Evolutionary conservation across 2,329 filamentous ascomycete genomes (phyloP).

Genomic region (Sporothrix pseudoabietina): DNA sequence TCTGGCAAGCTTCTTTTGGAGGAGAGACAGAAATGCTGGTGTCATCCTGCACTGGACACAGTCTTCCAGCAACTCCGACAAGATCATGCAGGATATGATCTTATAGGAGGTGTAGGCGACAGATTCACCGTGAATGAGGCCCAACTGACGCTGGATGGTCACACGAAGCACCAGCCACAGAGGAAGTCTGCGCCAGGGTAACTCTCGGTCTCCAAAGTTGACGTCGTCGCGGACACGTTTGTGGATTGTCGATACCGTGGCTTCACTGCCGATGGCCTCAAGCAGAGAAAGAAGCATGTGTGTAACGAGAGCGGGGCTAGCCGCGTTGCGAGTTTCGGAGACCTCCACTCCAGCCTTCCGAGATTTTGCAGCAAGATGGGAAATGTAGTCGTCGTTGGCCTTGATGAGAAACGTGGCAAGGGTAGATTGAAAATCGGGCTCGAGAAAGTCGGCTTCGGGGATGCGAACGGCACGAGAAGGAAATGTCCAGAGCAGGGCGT

Average conservation of each 20-base stretch:
- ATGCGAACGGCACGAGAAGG: slow-evolving; percentile 57
- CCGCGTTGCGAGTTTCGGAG: slow-evolving; percentile 60
- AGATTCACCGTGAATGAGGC: slow-evolving; percentile 44
- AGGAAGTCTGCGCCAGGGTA: slow-evolving; percentile 64
- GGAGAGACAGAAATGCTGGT: slow-evolving; percentile 43
- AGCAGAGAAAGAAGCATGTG: slow-evolving; percentile 63
- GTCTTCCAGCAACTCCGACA: slow-evolving; percentile 53
- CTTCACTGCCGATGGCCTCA: slow-evolving; percentile 52
- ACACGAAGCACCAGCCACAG: slow-evolving; percentile 66
- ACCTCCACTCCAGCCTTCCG: slow-evolving; percentile 54
- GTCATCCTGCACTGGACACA: slow-evolving; percentile 30
- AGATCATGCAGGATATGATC: slow-evolving; percentile 53
- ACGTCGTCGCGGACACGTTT: slow-evolving; percentile 69
- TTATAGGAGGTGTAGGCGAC: slow-evolving; percentile 58
- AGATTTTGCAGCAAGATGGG: slow-evolving; percentile 49
- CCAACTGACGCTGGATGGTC: slow-evolving; percentile 55
- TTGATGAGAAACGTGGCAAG: slow-evolving; percentile 59
- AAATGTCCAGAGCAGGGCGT: slow-evolving; percentile 61
- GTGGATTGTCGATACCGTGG: slow-evolving; percentile 45
- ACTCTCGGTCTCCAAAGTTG: slow-evolving; percentile 48
- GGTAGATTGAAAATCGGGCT: slow-evolving; percentile 48
- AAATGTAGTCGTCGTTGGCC: slow-evolving; percentile 52
- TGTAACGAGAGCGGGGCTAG: slow-evolving; percentile 59
- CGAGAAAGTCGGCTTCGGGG: slow-evolving; percentile 41
- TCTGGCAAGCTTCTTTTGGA: slow-evolving; percentile 55